Evolutionary conservation across 2,329 filamentous ascomycete genomes (phyloP), one percentile per base, ranked within the genome.

Genomic region (Clarireedia monteithiana): DNA sequence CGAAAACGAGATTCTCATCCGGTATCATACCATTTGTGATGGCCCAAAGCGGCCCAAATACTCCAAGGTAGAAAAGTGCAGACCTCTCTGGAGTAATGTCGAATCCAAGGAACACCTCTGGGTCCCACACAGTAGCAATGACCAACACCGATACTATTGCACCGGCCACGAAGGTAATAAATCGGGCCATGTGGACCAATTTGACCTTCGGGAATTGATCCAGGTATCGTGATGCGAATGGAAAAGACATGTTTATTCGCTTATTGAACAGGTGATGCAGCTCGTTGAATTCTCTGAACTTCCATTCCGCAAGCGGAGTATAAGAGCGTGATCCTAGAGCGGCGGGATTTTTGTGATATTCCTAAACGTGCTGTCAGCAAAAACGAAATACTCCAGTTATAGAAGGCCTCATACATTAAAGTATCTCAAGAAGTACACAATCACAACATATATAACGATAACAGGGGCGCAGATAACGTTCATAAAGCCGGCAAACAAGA

Each of bases 261-360:
- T 92, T 88, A 58, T 91, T 82, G 66, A 97, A 99, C 2, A 97
- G 78, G 70, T 99, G 94, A 56, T 87, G 86, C 1, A 99, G 78
- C 70, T 99, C 94, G 66, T 99, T 99, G 78, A 97, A 99, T 69
- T 97, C 92, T 48, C 94, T 86, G 61, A 99, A 96, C 66, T 96
- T 97, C 94, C 94, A 99, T 69, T 96, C 88, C 0, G 94, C 94
- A 50, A 96, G 81, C 1, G 91, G 89, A 0, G 92, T 97, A 68
- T 96, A 99, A 62, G 91, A 86, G 42, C 94, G 84, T 15, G 90
- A 86, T n/a, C 89, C 88, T 39, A 96, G 81, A 60, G 91, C 85
- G 0, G 89, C 84, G 0, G 90, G 92, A 60, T 96, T 95, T 67
- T 91, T 95, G 72, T 96, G 91, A 68, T 95, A 96, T 75, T 99